Percentiles rank a stretch among this genome's conserved stretches.
Conservation (phyloP, 805 yeast genomes). For the Yarrowia bubula region DNA sequence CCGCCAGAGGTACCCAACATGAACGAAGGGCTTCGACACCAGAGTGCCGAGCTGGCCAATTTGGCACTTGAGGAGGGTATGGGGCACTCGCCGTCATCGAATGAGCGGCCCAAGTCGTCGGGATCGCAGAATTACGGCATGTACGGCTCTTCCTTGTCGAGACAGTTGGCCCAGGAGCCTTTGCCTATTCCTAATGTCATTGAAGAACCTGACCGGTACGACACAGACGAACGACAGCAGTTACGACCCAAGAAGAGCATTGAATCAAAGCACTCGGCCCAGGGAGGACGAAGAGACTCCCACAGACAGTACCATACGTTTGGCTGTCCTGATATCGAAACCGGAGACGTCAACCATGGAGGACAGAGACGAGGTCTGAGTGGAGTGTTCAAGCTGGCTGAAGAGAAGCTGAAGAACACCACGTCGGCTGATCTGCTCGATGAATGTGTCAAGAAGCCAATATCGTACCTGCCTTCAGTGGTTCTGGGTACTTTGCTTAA, state of each 20-base stretch:
- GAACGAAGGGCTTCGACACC: slow-evolving; percentile 22
- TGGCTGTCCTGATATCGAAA: slow-evolving; percentile 12
- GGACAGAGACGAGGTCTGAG: slow-evolving; percentile 14
- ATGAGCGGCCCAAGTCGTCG: not conserved
- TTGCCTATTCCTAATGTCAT: slow-evolving; percentile 2
- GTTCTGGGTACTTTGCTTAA: slow-evolving; percentile 80
- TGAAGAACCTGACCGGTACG: not conserved
- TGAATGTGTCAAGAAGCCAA: slow-evolving; percentile 39
- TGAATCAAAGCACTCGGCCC: not conserved
- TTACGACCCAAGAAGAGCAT: not conserved
- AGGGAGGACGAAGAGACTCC: not conserved
- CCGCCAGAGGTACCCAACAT: slow-evolving; percentile 17
- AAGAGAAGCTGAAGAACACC: not conserved
- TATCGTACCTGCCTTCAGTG: slow-evolving; percentile 69
- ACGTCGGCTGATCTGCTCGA: slow-evolving; percentile 2
- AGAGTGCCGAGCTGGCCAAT: slow-evolving; percentile 11
- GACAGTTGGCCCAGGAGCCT: slow-evolving; percentile 15
- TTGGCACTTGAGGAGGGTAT: slow-evolving; percentile 22
- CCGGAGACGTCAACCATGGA: slow-evolving; percentile 15
- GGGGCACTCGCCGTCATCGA: not conserved
- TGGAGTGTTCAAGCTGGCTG: not conserved
- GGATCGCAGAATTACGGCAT: slow-evolving; percentile 8
- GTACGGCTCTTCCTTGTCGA: slow-evolving; percentile 1
- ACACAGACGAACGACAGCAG: not conserved
- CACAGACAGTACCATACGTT: slow-evolving; percentile 21